Evolutionary conservation across 2,329 filamentous ascomycete genomes (phyloP).

Genomic region (Fusarium burgessii): DNA sequence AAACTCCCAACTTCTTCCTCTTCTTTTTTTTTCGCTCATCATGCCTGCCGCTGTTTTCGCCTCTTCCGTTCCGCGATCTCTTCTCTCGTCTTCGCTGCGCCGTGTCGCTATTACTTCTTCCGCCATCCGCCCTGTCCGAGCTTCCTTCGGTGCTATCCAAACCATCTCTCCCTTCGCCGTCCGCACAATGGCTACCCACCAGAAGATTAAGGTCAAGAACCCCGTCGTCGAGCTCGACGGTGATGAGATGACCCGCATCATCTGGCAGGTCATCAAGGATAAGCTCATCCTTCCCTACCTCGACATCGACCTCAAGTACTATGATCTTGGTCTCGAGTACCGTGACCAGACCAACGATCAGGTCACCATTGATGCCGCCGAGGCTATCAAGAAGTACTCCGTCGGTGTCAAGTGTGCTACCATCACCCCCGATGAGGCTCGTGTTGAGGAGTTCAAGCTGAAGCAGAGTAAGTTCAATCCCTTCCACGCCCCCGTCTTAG

Average conservation of each 20-base stretch:
- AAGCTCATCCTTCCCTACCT: constrained; percentile 98
- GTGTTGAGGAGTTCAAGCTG: constrained; percentile 97
- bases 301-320: constrained; percentile 98
- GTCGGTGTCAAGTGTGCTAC: constrained; percentile 99
- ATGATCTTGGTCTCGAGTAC: constrained; percentile 92
- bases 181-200: constrained; percentile 67
- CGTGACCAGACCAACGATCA: constrained; percentile 96
- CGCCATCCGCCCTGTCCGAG: constrained; percentile 50
- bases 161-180: constrained; percentile 71
- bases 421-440: constrained; percentile 96
- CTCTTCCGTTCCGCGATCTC: constrained; percentile 48
- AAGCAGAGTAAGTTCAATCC: constrained; percentile 83
- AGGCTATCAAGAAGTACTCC: constrained; percentile 98
- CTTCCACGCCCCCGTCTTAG: constrained; percentile 19
- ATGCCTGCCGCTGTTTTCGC: constrained; percentile 47
- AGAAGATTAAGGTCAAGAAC: constrained; percentile 99
- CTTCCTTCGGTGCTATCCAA: constrained; percentile 61
- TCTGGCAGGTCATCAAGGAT: constrained; percentile 99
- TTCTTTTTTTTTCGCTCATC: constrained; percentile 42
- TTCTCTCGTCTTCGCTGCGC: constrained; percentile 49
- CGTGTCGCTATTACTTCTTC: constrained; percentile 44
- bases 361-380: constrained; percentile 93
- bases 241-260: constrained; percentile 96
- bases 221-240: constrained; percentile 98
- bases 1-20: constrained; percentile 39